Conservation (phyloP, 768 basidiomycete species). For the Hericium coralloides region DNA sequence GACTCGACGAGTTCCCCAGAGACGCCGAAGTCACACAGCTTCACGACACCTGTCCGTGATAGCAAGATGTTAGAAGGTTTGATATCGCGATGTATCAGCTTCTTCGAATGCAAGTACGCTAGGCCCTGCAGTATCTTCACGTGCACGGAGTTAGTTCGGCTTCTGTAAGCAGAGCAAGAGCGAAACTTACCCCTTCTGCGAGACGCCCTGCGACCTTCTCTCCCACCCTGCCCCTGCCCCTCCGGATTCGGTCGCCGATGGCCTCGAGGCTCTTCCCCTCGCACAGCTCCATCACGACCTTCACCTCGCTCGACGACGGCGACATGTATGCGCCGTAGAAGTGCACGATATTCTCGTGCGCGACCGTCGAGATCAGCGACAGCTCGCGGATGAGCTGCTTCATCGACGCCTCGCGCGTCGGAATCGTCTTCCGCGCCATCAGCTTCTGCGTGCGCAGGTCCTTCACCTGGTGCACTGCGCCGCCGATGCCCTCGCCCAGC, state of each 20-base stretch:
- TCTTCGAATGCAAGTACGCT: slow-evolving; percentile 75
- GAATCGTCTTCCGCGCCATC: slow-evolving; percentile 87
- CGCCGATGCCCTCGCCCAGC: slow-evolving; percentile 86
- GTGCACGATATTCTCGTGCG: slow-evolving; percentile 72
- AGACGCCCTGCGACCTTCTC: slow-evolving; percentile 79
- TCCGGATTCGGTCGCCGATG: slow-evolving; percentile 69
- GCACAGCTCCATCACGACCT: slow-evolving; percentile 81
- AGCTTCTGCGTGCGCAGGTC: slow-evolving; percentile 67
- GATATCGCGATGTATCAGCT: slow-evolving; percentile 87
- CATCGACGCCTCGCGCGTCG: slow-evolving; percentile 73
- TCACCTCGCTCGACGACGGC: slow-evolving; percentile 76
- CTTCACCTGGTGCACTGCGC: slow-evolving; percentile 81
- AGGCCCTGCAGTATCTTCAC: slow-evolving; percentile 68
- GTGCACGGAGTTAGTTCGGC: neutral
- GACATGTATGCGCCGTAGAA: slow-evolving; percentile 86
- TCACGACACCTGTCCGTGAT: slow-evolving; percentile 77
- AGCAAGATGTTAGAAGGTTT: slow-evolving; percentile 85
- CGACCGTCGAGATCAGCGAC: slow-evolving; percentile 69
- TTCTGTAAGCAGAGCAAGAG: neutral
- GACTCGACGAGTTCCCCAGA: slow-evolving; percentile 86
- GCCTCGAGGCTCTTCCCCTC: slow-evolving; percentile 80
- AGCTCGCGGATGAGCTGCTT: slow-evolving; percentile 85
- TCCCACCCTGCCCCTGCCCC: slow-evolving; percentile 60
- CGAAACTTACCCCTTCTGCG: slow-evolving; percentile 69
- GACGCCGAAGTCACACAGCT: slow-evolving; percentile 88